A percentile compares a stretch with the other conserved stretches of the same genome.
These are phyloP conservation scores for Rhynchospora pubera DNA, from an alignment of 176 grass and related monocot species.

Conservation along the genomic window DNA sequence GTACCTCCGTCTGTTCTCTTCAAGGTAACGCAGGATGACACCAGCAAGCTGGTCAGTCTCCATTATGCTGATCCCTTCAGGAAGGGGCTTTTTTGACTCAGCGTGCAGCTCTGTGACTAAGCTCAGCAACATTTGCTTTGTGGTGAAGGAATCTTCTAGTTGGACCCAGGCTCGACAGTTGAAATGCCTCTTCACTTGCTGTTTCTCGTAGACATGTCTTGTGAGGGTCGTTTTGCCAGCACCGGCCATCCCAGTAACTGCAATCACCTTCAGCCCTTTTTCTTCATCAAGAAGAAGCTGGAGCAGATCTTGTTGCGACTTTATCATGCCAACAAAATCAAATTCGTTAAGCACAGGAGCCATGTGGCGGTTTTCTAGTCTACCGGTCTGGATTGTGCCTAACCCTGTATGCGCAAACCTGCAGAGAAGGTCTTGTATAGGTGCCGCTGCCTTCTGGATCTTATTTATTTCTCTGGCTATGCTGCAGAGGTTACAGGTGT, in stretches of 20 bases:
- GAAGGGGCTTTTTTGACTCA: background rate
- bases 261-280: background rate
- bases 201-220: conserved; percentile 3
- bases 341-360: background rate
- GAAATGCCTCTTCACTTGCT: conserved; percentile 17
- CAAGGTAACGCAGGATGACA: background rate
- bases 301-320: background rate
- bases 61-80: conserved; percentile 11
- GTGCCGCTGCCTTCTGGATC: background rate
- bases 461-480: background rate
- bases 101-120: conserved; percentile 1
- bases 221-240: conserved; percentile 16
- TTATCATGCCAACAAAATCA: conserved; percentile 11
- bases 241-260: conserved; percentile 9
- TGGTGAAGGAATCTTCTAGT: background rate
- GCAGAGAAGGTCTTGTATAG: background rate
- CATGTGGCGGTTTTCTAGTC: conserved; percentile 4
- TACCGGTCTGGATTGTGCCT: background rate
- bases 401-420: conserved; percentile 1
- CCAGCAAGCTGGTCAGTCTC: conserved; percentile 7
- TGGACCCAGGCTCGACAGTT: conserved; percentile 13
- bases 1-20: background rate
- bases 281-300: background rate
- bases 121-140: conserved; percentile 11
- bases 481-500: background rate